phyloP scores from a whole-genome alignment of 1,139 yeast species.

The Protomyces inouyei region DNA sequence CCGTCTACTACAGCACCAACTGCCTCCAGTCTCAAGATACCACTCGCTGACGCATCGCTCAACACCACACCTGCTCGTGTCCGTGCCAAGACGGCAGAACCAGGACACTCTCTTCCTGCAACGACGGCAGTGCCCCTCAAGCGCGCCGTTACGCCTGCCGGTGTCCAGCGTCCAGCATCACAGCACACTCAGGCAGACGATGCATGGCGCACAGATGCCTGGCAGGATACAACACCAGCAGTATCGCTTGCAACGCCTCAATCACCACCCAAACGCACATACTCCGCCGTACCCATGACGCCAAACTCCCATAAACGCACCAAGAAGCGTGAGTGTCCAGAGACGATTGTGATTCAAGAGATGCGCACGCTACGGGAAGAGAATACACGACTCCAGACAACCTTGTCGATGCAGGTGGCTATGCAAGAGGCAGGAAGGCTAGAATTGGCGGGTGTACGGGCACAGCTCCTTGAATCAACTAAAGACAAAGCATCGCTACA shows the following conservation, averaged over 20 bases:
- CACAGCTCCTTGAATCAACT: neutral
- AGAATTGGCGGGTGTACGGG: neutral
- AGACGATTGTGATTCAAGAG: neutral
- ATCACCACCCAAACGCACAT: neutral
- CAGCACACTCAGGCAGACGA: neutral
- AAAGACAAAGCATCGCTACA: neutral
- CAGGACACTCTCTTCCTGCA: neutral
- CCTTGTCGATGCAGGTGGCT: neutral
- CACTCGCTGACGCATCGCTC: neutral
- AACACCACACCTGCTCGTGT: neutral
- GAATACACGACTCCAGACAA: neutral
- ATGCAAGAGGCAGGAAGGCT: neutral
- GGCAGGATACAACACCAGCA: neutral
- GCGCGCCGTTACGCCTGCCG: neutral
- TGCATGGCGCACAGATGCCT: neutral
- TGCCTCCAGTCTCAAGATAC: neutral
- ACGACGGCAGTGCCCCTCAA: neutral
- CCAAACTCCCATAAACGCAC: neutral
- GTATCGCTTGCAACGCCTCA: neutral
- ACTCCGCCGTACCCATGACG: neutral
- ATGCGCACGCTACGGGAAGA: neutral
- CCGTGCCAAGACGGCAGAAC: constrained; percentile 1
- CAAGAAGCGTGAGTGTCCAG: neutral
- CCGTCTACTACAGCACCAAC: neutral
- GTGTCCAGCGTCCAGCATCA: neutral